phyloP scores from a whole-genome alignment of 148 eudicot species.

The Chenopodium suecicum region DNA sequence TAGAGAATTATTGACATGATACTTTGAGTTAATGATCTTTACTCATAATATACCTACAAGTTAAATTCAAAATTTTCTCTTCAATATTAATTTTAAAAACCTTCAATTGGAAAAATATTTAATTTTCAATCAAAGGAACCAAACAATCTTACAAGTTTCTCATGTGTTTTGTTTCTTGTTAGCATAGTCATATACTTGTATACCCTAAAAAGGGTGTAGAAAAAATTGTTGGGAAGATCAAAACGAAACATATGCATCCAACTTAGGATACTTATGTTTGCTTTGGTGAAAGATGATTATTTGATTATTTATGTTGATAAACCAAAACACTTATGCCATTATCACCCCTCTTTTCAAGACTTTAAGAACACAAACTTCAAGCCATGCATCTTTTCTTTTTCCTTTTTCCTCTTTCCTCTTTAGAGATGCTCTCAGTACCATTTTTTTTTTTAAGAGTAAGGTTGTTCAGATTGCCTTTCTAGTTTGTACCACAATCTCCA shows the following conservation, averaged over 20 bases:
- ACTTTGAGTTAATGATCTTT: too few species aligned
- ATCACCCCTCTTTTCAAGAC: slow-evolving; percentile 21
- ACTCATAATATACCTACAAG: too few species aligned
- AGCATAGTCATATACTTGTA: neutral
- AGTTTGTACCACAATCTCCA: slow-evolving; percentile 1
- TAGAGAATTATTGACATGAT: too few species aligned
- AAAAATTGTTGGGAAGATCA: slow-evolving; percentile 19
- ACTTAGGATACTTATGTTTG: slow-evolving; percentile 26
- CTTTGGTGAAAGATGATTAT: slow-evolving; percentile 18
- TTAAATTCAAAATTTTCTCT: too few species aligned
- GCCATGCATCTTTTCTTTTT: neutral
- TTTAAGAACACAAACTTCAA: slow-evolving; percentile 27
- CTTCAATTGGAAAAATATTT: neutral
- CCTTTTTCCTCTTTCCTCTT: neutral
- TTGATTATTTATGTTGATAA: slow-evolving; percentile 4
- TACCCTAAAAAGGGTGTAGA: too few species aligned
- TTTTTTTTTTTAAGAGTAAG: slow-evolving; percentile 11
- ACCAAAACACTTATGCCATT: slow-evolving; percentile 20
- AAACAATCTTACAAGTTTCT: neutral
- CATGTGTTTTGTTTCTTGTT: neutral
- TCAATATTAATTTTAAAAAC: too few species aligned
- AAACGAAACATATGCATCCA: slow-evolving; percentile 15
- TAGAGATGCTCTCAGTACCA: slow-evolving; percentile 27
- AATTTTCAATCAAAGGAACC: neutral
- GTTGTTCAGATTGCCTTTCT: slow-evolving; percentile 18